Conservation (phyloP, 1,284 basidiomycete genomes). For the Veloboletus limbatus region DNA sequence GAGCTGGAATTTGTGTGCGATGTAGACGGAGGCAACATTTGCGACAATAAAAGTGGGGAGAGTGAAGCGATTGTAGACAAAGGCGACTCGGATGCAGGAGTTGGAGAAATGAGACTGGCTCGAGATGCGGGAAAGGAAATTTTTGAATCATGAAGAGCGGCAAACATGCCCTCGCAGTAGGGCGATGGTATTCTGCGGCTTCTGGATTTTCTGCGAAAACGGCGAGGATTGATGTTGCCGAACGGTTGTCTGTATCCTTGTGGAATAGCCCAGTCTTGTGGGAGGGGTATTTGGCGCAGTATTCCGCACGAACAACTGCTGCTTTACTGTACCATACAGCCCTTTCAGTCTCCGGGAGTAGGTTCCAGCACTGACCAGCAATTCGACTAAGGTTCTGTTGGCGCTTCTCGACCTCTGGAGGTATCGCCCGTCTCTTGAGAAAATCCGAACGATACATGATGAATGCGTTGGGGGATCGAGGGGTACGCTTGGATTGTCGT, state of each 20-base stretch:
- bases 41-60: conserved; percentile 14
- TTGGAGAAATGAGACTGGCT: conserved; percentile 4
- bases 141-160: conserved; percentile 2
- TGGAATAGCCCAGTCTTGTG: conserved; percentile 47
- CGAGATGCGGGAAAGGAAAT: not conserved
- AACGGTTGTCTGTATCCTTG: conserved; percentile 22
- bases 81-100: not conserved
- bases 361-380: conserved; percentile 54
- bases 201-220: conserved; percentile 4
- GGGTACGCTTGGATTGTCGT: conserved; percentile 41
- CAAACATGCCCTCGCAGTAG: conserved; percentile 16
- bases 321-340: conserved; percentile 45
- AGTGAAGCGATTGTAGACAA: conserved; percentile 1
- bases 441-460: conserved; percentile 79
- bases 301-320: conserved; percentile 35
- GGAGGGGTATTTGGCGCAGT: conserved; percentile 41
- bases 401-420: conserved; percentile 41
- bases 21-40: conserved; percentile 10
- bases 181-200: conserved; percentile 2
- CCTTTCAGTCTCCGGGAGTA: conserved; percentile 42
- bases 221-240: not conserved
- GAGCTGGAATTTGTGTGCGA: not conserved
- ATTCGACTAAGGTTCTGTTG: conserved; percentile 60
- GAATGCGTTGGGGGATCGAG: conserved; percentile 81
- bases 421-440: conserved; percentile 43